Base-by-base conservation (phyloP, 257 asterid genomes). In the Solanum clarkiae region DNA sequence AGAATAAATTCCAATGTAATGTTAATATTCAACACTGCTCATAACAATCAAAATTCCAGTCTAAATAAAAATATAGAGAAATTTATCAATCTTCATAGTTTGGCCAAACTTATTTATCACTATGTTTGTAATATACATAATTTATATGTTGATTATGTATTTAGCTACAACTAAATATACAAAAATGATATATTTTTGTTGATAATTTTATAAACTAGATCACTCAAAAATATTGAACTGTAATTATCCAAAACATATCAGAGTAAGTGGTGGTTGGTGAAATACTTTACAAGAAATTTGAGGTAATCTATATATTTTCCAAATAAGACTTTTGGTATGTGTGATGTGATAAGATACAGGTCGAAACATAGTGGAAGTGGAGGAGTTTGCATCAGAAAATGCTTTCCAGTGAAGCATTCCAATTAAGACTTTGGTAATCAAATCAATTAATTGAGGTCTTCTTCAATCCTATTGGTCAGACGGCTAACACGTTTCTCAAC, bases 331-430 rank as follows among this genome's bases (percentile, higher is more conserved):
- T 70, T 70, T 18, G 9, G 16, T 9, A 18, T 24, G 22, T 51
- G 16, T 51, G 13, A 75, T 79, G 82, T 79, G 65, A 53, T 79
- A 53, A 17, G 82, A 79, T 79, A 26, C 11, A 63, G 68, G 10
- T 9, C 3, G 22, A 26, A 79, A 17, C 45, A 53, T 26, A 53
- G 40, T 10, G 20, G 62, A 14, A 77, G 82, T 77, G 82, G 82
- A 77, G 82, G 82, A 51, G 82, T 77, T 77, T 77, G 44, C 62
- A 77, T 77, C 63, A 15, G 47, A 79, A 32, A 26, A 53, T 79
- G 82, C 82, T 53, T 79, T 54, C 63, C 82, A 79, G 82, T 51
- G 62, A 79, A 79, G 82, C 82, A 79, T 79, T 79, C 82, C 82
- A 79, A 79, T 45, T 17, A 79, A 26, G 82, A 79, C 65, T 9